Base-by-base conservation (phyloP, 371 early-diverging fungal species). In the Mortierella sp. region DNA sequence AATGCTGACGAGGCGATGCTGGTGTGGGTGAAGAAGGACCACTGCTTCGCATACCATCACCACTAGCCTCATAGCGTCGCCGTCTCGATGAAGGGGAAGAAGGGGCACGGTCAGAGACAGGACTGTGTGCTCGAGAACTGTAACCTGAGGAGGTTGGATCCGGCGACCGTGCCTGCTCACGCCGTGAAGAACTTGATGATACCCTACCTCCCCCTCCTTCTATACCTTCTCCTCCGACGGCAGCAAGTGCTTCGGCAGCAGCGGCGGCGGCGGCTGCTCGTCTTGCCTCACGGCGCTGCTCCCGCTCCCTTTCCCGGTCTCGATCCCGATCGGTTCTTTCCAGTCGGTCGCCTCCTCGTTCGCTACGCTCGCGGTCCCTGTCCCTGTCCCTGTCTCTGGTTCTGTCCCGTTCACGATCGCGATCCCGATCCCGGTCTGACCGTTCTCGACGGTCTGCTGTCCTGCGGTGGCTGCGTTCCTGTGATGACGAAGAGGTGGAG, bases 381-480 rank as follows among this genome's bases (percentile, higher is more conserved):
- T 66, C 43, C 64, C 74, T 34, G n/a, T 68, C 68, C 19, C 61
- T 44, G 45, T 50, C 52, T 50, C 52, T 24, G 0, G n/a, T n/a
- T n/a, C n/a, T n/a, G n/a, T n/a, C n/a, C n/a, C n/a, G n/a, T n/a
- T n/a, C n/a, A n/a, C n/a, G n/a, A n/a, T n/a, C n/a, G 29, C 50
- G 26, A n/a, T 53, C 55, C 3, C 61, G 40, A 24, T 70, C 70
- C 45, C 24, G 68, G 47, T 47, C 47, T 4, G 47, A 19, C 41
- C 69, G 64, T 19, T 69, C 76, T n/a, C 66, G 65, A 9, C 71
- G 71, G 19, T 71, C 67, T 26, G 52, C 72, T 16, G 16, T 22
- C 6, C 45, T 66, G 13, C 70, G 66, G 22, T 61, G 64, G 43
- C 66, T 68, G 29, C 58, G 71, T 13, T 77, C 77, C 50, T 71